Conservation (phyloP, 169 alveolate genomes). For the Cryptosporidium andersoni region DNA sequence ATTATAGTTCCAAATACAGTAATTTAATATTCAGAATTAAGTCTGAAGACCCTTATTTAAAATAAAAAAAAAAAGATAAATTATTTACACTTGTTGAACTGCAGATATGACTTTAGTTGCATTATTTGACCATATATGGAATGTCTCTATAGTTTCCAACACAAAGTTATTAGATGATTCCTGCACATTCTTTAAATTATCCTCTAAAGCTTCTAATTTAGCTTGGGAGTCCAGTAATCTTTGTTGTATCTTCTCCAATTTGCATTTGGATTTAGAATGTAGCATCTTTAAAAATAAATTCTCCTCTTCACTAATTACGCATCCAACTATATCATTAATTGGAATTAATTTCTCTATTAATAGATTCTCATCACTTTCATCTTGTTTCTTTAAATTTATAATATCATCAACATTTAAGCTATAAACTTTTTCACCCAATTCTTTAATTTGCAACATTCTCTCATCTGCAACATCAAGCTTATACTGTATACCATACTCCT, state of each 20-base stretch:
- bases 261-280: slow-evolving; percentile 7
- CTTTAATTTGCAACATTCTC: slow-evolving; percentile 28
- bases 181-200: slow-evolving; percentile 34
- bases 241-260: slow-evolving; percentile 4
- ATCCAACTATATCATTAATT: slow-evolving; percentile 16
- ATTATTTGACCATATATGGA: slow-evolving; percentile 59
- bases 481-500: slow-evolving; percentile 35
- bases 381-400: slow-evolving; percentile 11
- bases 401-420: slow-evolving; percentile 29
- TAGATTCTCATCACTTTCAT: slow-evolving; percentile 45
- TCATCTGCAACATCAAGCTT: slow-evolving; percentile 58
- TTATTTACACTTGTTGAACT: slow-evolving; percentile 19
- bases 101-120: slow-evolving; percentile 34
- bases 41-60: neutral
- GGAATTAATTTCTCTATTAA: slow-evolving; percentile 41
- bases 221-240: slow-evolving; percentile 10
- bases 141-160: slow-evolving; percentile 43
- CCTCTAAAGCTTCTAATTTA: slow-evolving; percentile 10
- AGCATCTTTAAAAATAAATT: slow-evolving; percentile 13
- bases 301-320: slow-evolving; percentile 6
- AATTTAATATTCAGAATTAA: neutral
- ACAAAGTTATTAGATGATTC: slow-evolving; percentile 43
- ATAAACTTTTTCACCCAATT: slow-evolving; percentile 39
- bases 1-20: neutral
- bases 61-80: neutral